Percentiles rank a stretch among this genome's conserved stretches.
Evolutionary conservation across 331 rosid species (phyloP).

Genomic region (Prunus yedoensis): DNA sequence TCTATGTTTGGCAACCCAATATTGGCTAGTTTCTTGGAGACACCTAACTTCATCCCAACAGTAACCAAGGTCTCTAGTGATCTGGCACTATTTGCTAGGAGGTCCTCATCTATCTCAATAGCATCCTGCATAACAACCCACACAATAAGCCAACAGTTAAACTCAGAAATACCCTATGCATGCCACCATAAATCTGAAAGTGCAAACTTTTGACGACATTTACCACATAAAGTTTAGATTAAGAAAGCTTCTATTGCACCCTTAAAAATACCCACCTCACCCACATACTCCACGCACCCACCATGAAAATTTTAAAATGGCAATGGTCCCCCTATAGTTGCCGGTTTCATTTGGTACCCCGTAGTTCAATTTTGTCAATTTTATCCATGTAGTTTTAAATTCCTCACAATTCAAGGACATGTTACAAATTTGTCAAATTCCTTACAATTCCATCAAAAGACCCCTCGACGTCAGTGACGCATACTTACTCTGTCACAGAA

Average conservation of each 20-base stretch:
- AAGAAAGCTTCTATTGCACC: background rate
- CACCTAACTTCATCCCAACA: conserved; percentile 84
- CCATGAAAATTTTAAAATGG: too few relatives aligned
- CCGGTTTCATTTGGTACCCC: too few relatives aligned
- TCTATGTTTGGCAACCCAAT: conserved; percentile 35
- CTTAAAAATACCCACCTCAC: background rate
- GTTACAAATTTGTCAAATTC: too few relatives aligned
- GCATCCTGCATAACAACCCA: conserved; percentile 52
- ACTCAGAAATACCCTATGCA: background rate
- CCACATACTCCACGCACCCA: too few relatives aligned
- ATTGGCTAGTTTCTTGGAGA: conserved; percentile 45
- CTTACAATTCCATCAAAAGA: too few relatives aligned
- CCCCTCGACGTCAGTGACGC: too few relatives aligned
- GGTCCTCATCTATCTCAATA: conserved; percentile 71
- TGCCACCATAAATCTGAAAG: background rate
- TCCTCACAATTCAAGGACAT: too few relatives aligned
- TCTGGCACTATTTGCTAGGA: conserved; percentile 73
- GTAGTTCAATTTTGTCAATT: too few relatives aligned
- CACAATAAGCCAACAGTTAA: conserved; percentile 10
- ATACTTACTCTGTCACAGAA: too few relatives aligned
- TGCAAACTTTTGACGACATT: background rate
- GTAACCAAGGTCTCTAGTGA: conserved; percentile 88
- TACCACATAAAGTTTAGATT: background rate
- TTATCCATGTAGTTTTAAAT: too few relatives aligned
- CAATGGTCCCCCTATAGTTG: too few relatives aligned